Evolutionary conservation across 768 basidiomycete genomes (phyloP), one percentile per base, ranked within the genome.

Genomic region (Rhizopogon vulgaris): DNA sequence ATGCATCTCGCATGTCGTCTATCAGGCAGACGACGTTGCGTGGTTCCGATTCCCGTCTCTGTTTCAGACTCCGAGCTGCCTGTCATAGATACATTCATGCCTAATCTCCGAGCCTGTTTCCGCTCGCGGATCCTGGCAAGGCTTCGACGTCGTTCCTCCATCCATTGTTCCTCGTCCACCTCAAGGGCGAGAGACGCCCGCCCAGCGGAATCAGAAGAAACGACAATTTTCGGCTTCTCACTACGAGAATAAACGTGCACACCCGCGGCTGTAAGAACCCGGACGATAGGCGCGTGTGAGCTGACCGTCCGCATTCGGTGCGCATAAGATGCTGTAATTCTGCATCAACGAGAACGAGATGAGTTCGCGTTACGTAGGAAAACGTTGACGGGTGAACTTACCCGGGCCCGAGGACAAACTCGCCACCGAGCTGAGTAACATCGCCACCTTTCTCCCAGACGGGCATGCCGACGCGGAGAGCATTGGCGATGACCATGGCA

Each of bases 231-330:
- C 11, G 57, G 22, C 38, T 58, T 63, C 41, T 70, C 68, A 3
- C 61, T 60, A 9, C 53, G 41, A 14, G 48, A 18, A 37, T 36
- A 52, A 41, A 70, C 28, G 5, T 60, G 54, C 10, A 76, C 65
- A 1, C 84, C 83, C 0, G 89, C 85, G 3, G 80, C 79, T 34
- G 75, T 70, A 37, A 93, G 78, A 15, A 92, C 81, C 30, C 79
- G 79, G 46, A 73, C 64, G 48, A 95, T 84, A 1, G 88, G 82
- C 0, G 83, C 82, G 58, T 96, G 93, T 4, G 79, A 80, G 40
- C 83, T 78, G 1, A 88, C 74, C 12, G 71, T 82, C 41, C 78
- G 83, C 93, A 96, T 96, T 6, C 92, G 83, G 69, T 94, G 91
- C 0, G 89, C 86, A 62, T 79, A 95, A 6, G 77, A 69, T 58